Conservation (phyloP, 208 protist genomes). For the Leishmania braziliensis region DNA sequence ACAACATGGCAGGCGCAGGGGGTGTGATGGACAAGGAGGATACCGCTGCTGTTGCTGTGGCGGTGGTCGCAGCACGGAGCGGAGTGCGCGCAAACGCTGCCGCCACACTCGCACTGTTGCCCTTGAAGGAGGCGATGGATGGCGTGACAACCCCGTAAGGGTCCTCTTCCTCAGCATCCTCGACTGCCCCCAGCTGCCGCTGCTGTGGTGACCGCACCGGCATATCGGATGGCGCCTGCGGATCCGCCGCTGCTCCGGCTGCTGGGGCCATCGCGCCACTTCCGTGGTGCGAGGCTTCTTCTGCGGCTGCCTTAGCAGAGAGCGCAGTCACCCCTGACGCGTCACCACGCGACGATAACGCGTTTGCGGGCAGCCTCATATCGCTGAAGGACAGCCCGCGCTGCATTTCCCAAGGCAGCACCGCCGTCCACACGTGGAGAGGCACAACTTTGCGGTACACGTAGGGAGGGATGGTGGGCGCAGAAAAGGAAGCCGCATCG, state of each 20-base stretch:
- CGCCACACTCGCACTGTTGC: background rate
- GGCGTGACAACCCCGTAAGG: slow-evolving; percentile 62
- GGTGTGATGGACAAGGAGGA: slow-evolving; percentile 6
- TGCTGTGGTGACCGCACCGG: slow-evolving; percentile 3
- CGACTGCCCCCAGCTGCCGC: background rate
- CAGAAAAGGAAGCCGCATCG: background rate
- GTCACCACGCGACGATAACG: background rate
- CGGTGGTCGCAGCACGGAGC: background rate
- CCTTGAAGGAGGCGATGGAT: background rate
- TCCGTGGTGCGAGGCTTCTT: background rate
- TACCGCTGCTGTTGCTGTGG: background rate
- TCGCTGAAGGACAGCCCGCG: slow-evolving; percentile 73
- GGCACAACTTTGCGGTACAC: slow-evolving; percentile 48
- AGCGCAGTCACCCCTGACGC: background rate
- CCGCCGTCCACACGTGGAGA: slow-evolving; percentile 73
- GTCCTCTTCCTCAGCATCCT: slow-evolving; percentile 52
- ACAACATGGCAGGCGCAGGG: slow-evolving; percentile 24
- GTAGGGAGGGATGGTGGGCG: background rate
- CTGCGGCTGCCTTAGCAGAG: background rate
- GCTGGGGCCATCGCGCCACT: background rate
- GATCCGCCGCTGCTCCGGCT: background rate
- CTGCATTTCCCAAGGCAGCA: slow-evolving; percentile 89
- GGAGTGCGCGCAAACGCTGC: background rate
- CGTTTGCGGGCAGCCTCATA: slow-evolving; percentile 30
- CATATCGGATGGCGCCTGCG: background rate